phyloP scores from a whole-genome alignment of 495 filamentous ascomycete genomes.

The Penicillium bovifimosum region DNA sequence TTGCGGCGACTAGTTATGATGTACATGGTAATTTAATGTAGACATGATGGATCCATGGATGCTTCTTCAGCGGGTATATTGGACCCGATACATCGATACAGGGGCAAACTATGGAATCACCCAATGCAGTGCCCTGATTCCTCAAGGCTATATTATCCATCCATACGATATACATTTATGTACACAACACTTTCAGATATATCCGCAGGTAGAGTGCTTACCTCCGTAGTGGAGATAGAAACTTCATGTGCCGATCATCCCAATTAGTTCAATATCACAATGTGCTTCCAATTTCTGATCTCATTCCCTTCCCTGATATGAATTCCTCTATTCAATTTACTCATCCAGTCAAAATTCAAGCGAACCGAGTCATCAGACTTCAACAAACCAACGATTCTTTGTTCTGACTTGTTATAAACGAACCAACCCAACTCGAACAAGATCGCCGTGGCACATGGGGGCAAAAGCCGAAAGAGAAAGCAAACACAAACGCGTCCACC shows the following conservation, averaged over 20 bases:
- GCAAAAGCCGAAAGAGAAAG: background rate
- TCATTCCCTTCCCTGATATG: background rate
- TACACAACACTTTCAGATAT: no score
- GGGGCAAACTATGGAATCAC: no score
- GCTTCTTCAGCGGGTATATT: no score
- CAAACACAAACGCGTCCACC: background rate
- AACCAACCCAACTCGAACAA: background rate
- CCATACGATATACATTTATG: background rate
- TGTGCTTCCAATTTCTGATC: background rate
- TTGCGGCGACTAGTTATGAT: no score
- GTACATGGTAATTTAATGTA: no score
- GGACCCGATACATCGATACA: no score
- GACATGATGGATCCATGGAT: no score
- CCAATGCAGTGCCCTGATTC: background rate
- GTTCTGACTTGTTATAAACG: background rate
- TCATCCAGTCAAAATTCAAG: no score
- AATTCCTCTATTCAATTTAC: no score
- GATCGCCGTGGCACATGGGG: conserved; percentile 6
- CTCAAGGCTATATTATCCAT: background rate
- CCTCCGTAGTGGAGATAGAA: background rate
- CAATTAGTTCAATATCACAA: background rate
- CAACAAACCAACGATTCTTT: conserved; percentile 1
- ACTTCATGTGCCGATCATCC: background rate
- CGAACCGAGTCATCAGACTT: no score
- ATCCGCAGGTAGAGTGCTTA: no score